phyloP scores from a whole-genome alignment of 2,329 filamentous ascomycete genomes.

The Calonectria pseudoturangicola region DNA sequence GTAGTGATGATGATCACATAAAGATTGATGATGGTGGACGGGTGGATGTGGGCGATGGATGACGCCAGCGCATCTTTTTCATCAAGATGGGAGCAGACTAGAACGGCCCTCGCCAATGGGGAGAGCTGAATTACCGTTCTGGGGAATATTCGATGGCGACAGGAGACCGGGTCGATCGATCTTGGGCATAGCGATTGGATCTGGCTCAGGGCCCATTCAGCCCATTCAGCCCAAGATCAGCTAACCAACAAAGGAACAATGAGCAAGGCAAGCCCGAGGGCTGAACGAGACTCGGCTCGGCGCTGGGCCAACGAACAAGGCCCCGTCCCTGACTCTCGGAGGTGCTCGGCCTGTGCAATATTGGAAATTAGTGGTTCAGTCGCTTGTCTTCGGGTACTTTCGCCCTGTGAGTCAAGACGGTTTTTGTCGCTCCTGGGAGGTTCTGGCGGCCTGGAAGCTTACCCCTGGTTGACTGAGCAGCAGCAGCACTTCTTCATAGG shows the following conservation, averaged over 20 bases:
- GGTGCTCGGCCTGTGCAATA: conserved; percentile 19
- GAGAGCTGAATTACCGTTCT: conserved; percentile 30
- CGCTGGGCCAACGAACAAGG: conserved; percentile 38
- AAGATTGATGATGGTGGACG: background rate
- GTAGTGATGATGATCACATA: background rate
- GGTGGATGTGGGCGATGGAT: conserved; percentile 6
- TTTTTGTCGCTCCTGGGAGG: background rate
- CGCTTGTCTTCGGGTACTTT: conserved; percentile 16
- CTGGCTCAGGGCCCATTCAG: conserved; percentile 19
- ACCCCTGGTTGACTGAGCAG: conserved; percentile 1
- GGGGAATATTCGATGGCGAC: conserved; percentile 30
- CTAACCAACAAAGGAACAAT: conserved; percentile 26
- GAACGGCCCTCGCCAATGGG: conserved; percentile 23
- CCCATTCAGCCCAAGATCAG: conserved; percentile 21
- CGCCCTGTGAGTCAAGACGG: conserved; percentile 21
- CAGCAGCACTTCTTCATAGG: background rate
- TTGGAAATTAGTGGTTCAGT: conserved; percentile 30
- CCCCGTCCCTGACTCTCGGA: conserved; percentile 20
- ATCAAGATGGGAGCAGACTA: background rate
- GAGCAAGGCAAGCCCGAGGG: conserved; percentile 9
- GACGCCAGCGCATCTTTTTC: conserved; percentile 9
- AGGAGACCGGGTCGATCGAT: conserved; percentile 36
- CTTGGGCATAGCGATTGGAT: conserved; percentile 35
- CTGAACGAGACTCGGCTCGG: conserved; percentile 30
- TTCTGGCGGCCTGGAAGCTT: conserved; percentile 6